Percentiles rank a stretch among this genome's conserved stretches.
These are phyloP conservation scores for Xylaria sp. DNA, from an alignment of 2,329 filamentous ascomycete species.

Conservation along the genomic window DNA sequence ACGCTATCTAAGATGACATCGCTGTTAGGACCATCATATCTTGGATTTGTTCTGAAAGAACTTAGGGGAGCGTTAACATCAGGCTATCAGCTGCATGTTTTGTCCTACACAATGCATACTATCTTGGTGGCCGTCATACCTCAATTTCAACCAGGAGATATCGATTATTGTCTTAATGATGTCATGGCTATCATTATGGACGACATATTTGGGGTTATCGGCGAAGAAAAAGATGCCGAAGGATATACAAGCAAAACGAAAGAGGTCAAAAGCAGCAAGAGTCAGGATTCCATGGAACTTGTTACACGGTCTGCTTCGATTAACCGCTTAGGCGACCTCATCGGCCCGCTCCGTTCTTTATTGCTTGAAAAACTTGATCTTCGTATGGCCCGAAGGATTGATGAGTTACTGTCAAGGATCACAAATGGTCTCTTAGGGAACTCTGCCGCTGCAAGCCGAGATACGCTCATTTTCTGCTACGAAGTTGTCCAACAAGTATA, in stretches of 20 bases:
- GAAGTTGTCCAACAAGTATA: slow-evolving; percentile 92
- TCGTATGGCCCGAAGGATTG: slow-evolving; percentile 87
- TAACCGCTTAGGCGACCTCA: slow-evolving; percentile 75
- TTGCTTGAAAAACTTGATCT: slow-evolving; percentile 86
- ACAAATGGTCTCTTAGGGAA: slow-evolving; percentile 86
- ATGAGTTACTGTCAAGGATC: slow-evolving; percentile 85
- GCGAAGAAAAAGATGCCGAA: slow-evolving; percentile 96
- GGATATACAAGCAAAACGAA: slow-evolving; percentile 96
- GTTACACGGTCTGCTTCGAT: slow-evolving; percentile 85
- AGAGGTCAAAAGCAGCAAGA: slow-evolving; percentile 98
- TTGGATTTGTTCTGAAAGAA: slow-evolving; percentile 94
- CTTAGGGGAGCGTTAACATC: slow-evolving; percentile 82
- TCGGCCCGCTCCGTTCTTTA: slow-evolving; percentile 80
- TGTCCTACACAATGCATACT: slow-evolving; percentile 94
- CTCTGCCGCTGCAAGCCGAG: slow-evolving; percentile 77
- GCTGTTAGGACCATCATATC: slow-evolving; percentile 81
- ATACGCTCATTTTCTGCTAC: slow-evolving; percentile 93
- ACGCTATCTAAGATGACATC: slow-evolving; percentile 86
- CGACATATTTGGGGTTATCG: slow-evolving; percentile 91
- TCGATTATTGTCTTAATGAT: slow-evolving; percentile 85
- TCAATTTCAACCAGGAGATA: slow-evolving; percentile 78
- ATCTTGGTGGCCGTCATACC: slow-evolving; percentile 82
- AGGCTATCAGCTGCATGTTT: slow-evolving; percentile 92
- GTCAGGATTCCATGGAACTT: slow-evolving; percentile 96
- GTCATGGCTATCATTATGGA: slow-evolving; percentile 93